Conservation (phyloP, 352 stramenopile genomes). For the Globisporangium paddicum region DNA sequence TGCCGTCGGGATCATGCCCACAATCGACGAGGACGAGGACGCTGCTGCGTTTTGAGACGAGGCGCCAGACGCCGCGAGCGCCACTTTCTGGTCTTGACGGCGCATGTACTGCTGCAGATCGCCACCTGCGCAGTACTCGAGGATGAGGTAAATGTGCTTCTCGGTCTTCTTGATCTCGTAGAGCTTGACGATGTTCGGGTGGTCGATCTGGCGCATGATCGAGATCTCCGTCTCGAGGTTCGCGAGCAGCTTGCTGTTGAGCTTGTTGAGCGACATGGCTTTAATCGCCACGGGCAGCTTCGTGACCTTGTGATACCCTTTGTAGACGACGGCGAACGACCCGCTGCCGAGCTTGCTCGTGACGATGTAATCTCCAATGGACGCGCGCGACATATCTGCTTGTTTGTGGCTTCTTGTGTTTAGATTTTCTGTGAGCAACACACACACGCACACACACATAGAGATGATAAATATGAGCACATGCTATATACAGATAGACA, state of each 20-base stretch:
- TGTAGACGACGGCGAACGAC: constrained; percentile 91
- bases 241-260: constrained; percentile 94
- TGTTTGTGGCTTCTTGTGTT: neutral
- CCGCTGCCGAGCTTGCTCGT: constrained; percentile 89
- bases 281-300: constrained; percentile 91
- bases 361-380: constrained; percentile 86
- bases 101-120: constrained; percentile 95
- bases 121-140: constrained; percentile 95
- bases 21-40: neutral
- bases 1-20: neutral
- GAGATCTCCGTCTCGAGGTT: constrained; percentile 97
- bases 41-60: neutral
- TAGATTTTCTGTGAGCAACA: neutral
- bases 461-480: too few species aligned
- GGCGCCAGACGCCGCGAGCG: neutral
- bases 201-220: constrained; percentile 94
- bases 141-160: constrained; percentile 95
- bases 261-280: constrained; percentile 90
- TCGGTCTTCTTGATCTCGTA: constrained; percentile 95
- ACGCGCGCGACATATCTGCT: constrained; percentile 43
- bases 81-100: constrained; percentile 28
- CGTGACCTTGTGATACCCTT: constrained; percentile 70
- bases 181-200: constrained; percentile 96
- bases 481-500: too few species aligned
- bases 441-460: too few species aligned